These are phyloP conservation scores for Phaeosphaeriaceae sp. DNA, from an alignment of 2,329 filamentous ascomycete species.

Conservation along the genomic window DNA sequence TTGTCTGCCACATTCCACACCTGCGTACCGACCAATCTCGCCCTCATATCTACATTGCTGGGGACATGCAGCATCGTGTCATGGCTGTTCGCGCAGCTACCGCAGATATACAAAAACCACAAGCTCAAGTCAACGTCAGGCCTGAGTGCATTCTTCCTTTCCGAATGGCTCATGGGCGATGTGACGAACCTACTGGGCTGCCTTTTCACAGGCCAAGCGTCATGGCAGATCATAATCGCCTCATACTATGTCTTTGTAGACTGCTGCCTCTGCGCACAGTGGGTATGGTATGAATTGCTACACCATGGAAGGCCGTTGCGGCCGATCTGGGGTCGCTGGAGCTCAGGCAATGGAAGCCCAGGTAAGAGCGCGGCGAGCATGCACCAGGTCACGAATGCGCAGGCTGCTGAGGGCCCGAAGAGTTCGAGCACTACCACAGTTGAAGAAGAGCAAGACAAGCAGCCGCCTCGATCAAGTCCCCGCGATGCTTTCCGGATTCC, in stretches of 20 bases:
- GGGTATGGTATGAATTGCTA: constrained; percentile 69
- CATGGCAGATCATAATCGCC: constrained; percentile 71
- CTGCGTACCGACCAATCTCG: constrained; percentile 69
- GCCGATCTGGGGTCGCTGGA: constrained; percentile 40
- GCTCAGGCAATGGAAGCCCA: constrained; percentile 18
- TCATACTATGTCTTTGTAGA: constrained; percentile 72
- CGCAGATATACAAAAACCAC: constrained; percentile 74
- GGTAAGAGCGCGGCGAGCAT: constrained; percentile 32
- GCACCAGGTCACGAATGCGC: constrained; percentile 31
- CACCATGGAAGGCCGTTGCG: constrained; percentile 57
- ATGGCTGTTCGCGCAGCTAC: constrained; percentile 73
- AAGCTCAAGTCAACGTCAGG: constrained; percentile 69
- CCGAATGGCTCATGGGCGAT: constrained; percentile 72
- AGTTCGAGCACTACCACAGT: constrained; percentile 4
- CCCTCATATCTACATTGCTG: constrained; percentile 66
- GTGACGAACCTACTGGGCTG: constrained; percentile 68
- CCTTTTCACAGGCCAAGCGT: constrained; percentile 68
- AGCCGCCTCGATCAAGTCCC: constrained; percentile 34
- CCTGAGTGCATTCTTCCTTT: constrained; percentile 69
- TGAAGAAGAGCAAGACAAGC: background rate
- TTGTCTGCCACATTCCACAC: constrained; percentile 67
- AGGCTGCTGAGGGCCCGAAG: constrained; percentile 9
- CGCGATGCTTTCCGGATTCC: constrained; percentile 47
- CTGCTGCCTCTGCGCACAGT: constrained; percentile 67
- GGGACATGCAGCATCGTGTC: constrained; percentile 69